These are phyloP conservation scores for Mycosphaerelloides madeirae DNA, from an alignment of 2,329 filamentous ascomycete species.

Conservation along the genomic window DNA sequence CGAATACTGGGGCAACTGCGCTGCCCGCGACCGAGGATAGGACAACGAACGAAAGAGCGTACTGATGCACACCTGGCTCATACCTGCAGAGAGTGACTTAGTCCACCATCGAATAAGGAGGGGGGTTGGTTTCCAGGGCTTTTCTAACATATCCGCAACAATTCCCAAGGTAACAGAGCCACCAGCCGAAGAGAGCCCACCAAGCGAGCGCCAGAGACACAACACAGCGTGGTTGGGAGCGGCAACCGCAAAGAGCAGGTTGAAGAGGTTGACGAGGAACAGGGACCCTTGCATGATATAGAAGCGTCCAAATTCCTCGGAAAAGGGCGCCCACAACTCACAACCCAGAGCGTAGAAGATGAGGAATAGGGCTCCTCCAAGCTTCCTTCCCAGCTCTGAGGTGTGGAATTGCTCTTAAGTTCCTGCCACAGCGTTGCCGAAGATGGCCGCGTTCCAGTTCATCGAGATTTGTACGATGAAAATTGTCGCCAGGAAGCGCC, in stretches of 20 bases:
- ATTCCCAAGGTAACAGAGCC: conserved; percentile 62
- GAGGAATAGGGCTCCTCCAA: conserved; percentile 73
- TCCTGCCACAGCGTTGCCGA: conserved; percentile 54
- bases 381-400: conserved; percentile 62
- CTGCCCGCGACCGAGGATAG: conserved; percentile 32
- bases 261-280: conserved; percentile 72
- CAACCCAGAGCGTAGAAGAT: conserved; percentile 80
- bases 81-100: too few relatives aligned
- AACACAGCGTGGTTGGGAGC: conserved; percentile 40
- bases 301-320: conserved; percentile 74
- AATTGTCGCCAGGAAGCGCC: not conserved
- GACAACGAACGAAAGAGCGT: conserved; percentile 53
- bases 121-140: too few relatives aligned
- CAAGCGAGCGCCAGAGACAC: conserved; percentile 42
- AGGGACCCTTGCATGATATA: conserved; percentile 69
- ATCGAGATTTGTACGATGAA: conserved; percentile 48
- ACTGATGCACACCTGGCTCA: conserved; percentile 53
- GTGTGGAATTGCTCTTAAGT: conserved; percentile 62
- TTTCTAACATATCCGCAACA: conserved; percentile 62
- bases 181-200: conserved; percentile 54
- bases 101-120: too few relatives aligned
- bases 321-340: conserved; percentile 85
- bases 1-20: conserved; percentile 31
- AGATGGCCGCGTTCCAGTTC: conserved; percentile 53
- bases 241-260: conserved; percentile 54